Conservation (phyloP, 371 early-diverging fungal genomes). For the Mortierella sp. region DNA sequence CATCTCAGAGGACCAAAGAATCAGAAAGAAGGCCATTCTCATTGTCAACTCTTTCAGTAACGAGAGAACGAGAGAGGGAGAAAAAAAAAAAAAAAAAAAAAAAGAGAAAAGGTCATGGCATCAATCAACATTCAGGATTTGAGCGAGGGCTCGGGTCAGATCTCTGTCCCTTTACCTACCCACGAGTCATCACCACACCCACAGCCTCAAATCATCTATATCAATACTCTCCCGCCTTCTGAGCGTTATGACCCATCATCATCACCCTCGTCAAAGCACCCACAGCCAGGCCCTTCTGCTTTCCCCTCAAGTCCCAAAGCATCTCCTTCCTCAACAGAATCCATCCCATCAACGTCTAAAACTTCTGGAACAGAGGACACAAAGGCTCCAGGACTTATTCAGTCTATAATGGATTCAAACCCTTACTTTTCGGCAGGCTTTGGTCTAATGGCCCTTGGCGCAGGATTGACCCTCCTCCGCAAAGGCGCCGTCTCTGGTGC, state of each 20-base stretch:
- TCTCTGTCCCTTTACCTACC: slow-evolving; percentile 18
- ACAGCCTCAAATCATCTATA: slow-evolving; percentile 37
- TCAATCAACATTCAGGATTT: too few relatives aligned
- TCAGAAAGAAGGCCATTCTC: too few relatives aligned
- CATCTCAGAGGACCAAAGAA: too few relatives aligned
- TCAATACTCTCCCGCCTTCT: slow-evolving; percentile 29
- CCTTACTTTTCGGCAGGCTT: slow-evolving; percentile 96
- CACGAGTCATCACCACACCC: slow-evolving; percentile 20
- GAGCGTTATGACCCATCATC: background rate
- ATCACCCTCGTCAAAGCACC: slow-evolving; percentile 1
- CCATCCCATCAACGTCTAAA: background rate
- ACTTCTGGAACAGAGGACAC: slow-evolving; percentile 3
- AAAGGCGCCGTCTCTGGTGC: slow-evolving; percentile 77
- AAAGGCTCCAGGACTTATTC: slow-evolving; percentile 20
- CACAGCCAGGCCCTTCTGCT: too few relatives aligned
- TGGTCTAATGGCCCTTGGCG: slow-evolving; percentile 93
- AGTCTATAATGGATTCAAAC: slow-evolving; percentile 59
- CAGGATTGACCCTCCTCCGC: slow-evolving; percentile 82
- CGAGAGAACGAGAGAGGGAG: too few relatives aligned
- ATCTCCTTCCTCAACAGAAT: background rate
- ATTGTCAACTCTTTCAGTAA: too few relatives aligned
- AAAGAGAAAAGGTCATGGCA: too few relatives aligned
- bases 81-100: too few relatives aligned
- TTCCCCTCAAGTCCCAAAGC: background rate
- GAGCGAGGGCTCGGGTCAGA: too few relatives aligned